Evolutionary conservation across 2,329 filamentous ascomycete genomes (phyloP), one percentile per base, ranked within the genome.

Genomic region (Pseudogymnoascus destructans): DNA sequence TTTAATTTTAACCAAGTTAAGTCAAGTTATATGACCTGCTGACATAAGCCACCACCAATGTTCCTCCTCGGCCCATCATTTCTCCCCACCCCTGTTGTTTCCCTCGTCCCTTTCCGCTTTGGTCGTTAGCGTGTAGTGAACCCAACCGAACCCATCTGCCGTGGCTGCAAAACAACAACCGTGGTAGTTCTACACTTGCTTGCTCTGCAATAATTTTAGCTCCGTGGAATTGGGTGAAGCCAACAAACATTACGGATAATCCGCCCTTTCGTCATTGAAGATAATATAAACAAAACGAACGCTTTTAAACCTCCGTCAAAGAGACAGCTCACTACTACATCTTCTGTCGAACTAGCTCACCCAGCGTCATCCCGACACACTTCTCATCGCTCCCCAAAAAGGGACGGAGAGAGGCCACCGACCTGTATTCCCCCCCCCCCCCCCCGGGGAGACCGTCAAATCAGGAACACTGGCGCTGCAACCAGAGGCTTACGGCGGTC

Each of bases 401-500:
- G 3, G 17, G 6, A 42, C 19, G 10, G 17, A 11, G 38, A 40
- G 38, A 38, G 35, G 3, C 10, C 17, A 42, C 10, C 38, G 19
- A 3, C 13, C 38, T 13, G 38, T 2, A 42, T 9, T 17, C 8
- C 17, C 1, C 10, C 38, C 38, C 38, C 38, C 21, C 17, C 1
- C 10, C 38, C 38, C 38, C 38, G 13, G 9, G 38, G 38, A 42
- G 23, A 23, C 38, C 19, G 38, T 36, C 25, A 55, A 55, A 55
- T 55, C 49, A 25, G 49, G 30, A 55, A 55, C 49, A 30, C 49
- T 55, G 49, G 49, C 49, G 49, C 49, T 55, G 25, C 49, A 55
- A 55, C 49, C 49, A 55, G 30, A 55, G 25, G 49, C 49, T 30
- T 33, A 30, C 49, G 49, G 49, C 49, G 49, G 49, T 55, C 49